Conservation (phyloP, 1,284 basidiomycete species). For the Rugiboletus extremiorientalis region DNA sequence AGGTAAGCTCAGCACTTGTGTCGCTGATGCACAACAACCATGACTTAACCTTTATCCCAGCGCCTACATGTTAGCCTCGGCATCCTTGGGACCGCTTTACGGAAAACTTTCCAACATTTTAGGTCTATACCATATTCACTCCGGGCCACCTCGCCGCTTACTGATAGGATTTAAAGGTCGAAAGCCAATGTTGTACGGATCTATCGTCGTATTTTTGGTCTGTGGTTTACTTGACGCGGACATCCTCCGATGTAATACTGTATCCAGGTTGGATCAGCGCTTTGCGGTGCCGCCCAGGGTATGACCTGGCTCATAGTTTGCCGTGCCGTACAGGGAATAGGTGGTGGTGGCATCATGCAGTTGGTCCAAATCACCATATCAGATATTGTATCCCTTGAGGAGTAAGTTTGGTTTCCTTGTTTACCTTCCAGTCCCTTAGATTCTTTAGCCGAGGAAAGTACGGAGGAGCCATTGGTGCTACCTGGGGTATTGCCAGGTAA, state of each 20-base stretch:
- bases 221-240: constrained; percentile 4
- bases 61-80: constrained; percentile 40
- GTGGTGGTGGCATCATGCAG: constrained; percentile 44
- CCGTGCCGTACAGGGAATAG: constrained; percentile 54
- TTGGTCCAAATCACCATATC: constrained; percentile 40
- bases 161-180: constrained; percentile 23
- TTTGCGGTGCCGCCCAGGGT: constrained; percentile 51
- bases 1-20: constrained; percentile 18
- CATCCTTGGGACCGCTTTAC: constrained; percentile 37
- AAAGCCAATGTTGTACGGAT: constrained; percentile 40
- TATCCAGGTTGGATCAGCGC: constrained; percentile 41
- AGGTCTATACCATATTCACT: constrained; percentile 7
- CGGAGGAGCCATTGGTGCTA: constrained; percentile 40
- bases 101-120: constrained; percentile 40
- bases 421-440: constrained; percentile 8
- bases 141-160: neutral
- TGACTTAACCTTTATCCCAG: constrained; percentile 12
- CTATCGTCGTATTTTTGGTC: constrained; percentile 42
- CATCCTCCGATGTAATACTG: neutral
- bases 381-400: constrained; percentile 39
- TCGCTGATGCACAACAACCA: neutral
- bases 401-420: constrained; percentile 14
- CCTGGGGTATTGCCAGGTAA: constrained; percentile 46
- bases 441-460: constrained; percentile 39
- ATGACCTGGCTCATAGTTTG: constrained; percentile 48